A percentile compares a stretch with the other conserved stretches of the same genome.
Evolutionary conservation across 2,329 filamentous ascomycete species (phyloP).

Genomic region (Fusarium longipes): DNA sequence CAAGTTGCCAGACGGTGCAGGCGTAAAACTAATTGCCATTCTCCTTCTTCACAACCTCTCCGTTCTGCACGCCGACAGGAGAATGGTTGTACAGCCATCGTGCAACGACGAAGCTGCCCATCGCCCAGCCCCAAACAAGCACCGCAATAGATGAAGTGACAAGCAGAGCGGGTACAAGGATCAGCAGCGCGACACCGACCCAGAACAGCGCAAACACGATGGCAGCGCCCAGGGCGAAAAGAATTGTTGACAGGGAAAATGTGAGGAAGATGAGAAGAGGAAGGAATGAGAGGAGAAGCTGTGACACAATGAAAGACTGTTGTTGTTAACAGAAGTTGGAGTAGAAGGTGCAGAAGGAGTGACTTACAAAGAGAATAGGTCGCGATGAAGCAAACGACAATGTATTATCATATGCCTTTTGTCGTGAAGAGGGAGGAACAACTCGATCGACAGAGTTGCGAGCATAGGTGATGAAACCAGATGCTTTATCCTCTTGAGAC

Average conservation of each 20-base stretch:
- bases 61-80: constrained; percentile 41
- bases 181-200: constrained; percentile 71
- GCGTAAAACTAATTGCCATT: constrained; percentile 26
- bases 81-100: constrained; percentile 59
- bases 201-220: constrained; percentile 75
- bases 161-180: constrained; percentile 76
- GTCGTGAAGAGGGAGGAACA: constrained; percentile 70
- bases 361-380: constrained; percentile 75
- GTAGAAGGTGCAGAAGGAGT: neutral
- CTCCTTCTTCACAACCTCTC: constrained; percentile 43
- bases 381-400: constrained; percentile 69
- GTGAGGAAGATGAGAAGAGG: constrained; percentile 75
- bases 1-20: constrained; percentile 12
- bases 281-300: constrained; percentile 72
- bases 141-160: constrained; percentile 71
- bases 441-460: constrained; percentile 61
- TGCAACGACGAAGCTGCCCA: constrained; percentile 66
- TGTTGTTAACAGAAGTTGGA: neutral
- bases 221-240: constrained; percentile 71
- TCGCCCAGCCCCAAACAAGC: constrained; percentile 74
- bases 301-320: constrained; percentile 75
- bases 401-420: constrained; percentile 64
- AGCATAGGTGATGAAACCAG: constrained; percentile 54
- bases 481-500: constrained; percentile 50
- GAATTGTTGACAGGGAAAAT: constrained; percentile 71